phyloP scores from a whole-genome alignment of 2,329 filamentous ascomycete genomes.

The Pseudogymnoascus sp. region DNA sequence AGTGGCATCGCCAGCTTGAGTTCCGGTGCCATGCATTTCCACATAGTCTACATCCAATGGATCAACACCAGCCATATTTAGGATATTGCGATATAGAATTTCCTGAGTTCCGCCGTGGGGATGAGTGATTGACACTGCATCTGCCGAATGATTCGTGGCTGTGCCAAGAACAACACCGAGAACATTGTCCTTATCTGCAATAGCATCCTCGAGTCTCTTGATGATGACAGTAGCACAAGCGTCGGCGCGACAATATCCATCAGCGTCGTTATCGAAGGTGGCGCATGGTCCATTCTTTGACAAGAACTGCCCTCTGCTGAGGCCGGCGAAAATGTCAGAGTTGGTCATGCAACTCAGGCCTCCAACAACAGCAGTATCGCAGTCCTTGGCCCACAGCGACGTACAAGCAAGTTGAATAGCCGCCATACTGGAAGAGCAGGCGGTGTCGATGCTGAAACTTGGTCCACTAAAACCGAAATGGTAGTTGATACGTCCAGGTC shows the following conservation, averaged over 20 bases:
- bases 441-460: conserved; percentile 34
- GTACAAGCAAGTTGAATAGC: conserved; percentile 28
- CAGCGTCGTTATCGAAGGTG: conserved; percentile 40
- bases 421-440: conserved; percentile 35
- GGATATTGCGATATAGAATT: conserved; percentile 60
- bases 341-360: conserved; percentile 26
- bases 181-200: conserved; percentile 44
- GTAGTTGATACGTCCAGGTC: conserved; percentile 32
- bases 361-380: conserved; percentile 27
- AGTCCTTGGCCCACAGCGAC: conserved; percentile 25
- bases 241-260: conserved; percentile 49
- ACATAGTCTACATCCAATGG: conserved; percentile 74
- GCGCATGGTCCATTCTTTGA: conserved; percentile 39
- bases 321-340: conserved; percentile 26
- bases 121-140: conserved; percentile 76
- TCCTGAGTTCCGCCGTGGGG: conserved; percentile 74
- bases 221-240: conserved; percentile 42
- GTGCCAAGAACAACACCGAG: conserved; percentile 56
- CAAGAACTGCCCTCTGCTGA: conserved; percentile 27
- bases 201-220: conserved; percentile 43
- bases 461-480: conserved; percentile 39
- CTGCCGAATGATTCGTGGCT: conserved; percentile 74
- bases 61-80: conserved; percentile 67
- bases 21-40: conserved; percentile 86
- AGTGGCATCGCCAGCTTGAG: conserved; percentile 73